A percentile compares a stretch with the other conserved stretches of the same genome.
Conservation (phyloP, 2,329 filamentous ascomycete species). For the Fusarium chlamydosporum region DNA sequence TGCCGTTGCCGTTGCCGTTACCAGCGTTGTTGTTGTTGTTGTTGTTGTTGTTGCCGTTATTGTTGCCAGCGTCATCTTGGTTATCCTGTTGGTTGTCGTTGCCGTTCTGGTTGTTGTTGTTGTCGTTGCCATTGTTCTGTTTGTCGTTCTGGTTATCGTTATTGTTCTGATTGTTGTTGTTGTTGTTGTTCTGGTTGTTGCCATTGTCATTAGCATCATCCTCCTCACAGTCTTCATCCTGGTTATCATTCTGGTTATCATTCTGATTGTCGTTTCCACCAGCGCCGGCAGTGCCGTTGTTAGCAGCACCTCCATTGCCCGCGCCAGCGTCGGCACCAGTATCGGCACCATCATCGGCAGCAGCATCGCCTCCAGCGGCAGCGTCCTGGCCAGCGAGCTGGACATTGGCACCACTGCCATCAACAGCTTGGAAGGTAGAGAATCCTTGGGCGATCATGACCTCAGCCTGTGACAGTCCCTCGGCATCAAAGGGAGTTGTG, state of each 20-base stretch:
- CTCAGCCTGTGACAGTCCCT: slow-evolving; percentile 75
- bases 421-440: slow-evolving; percentile 68
- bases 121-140: background rate
- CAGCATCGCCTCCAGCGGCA: slow-evolving; percentile 46
- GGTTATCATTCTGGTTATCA: background rate
- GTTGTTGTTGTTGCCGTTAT: background rate
- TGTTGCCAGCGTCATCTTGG: background rate
- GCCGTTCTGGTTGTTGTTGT: slow-evolving; percentile 1
- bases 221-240: background rate
- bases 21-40: background rate
- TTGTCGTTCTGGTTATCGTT: background rate
- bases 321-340: slow-evolving; percentile 11
- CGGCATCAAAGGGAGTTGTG: slow-evolving; percentile 68
- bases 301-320: slow-evolving; percentile 19
- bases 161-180: background rate
- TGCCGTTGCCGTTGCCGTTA: background rate
- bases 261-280: slow-evolving; percentile 8
- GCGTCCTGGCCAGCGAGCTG: slow-evolving; percentile 56
- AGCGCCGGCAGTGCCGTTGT: slow-evolving; percentile 20
- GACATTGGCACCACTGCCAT: slow-evolving; percentile 52
- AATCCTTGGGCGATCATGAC: slow-evolving; percentile 74
- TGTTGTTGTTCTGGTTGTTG: slow-evolving; percentile 1
- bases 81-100: background rate
- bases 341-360: slow-evolving; percentile 43
- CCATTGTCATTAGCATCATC: no score